phyloP scores from a whole-genome alignment of 441 rosid genomes.

The Adansonia gregorii region DNA sequence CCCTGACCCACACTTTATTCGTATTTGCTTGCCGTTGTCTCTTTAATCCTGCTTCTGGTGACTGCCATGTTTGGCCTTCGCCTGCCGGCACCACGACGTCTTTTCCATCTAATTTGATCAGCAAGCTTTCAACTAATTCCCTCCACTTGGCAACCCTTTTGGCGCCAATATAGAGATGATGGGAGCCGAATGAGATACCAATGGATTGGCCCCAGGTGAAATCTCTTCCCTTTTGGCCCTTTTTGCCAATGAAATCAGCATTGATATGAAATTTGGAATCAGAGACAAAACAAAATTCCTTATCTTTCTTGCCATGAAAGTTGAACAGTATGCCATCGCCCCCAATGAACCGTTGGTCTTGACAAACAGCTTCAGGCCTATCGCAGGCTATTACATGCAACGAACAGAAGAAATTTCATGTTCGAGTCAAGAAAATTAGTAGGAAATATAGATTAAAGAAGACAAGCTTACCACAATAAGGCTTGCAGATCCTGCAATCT shows the following conservation, averaged over 20 bases:
- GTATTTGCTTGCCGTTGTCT: constrained; percentile 20
- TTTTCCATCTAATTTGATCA: constrained; percentile 26
- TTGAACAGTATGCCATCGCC: constrained; percentile 54
- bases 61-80: constrained; percentile 30
- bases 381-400: constrained; percentile 40
- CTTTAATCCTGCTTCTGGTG: constrained; percentile 16
- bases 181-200: constrained; percentile 36
- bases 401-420: too few relatives aligned
- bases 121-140: constrained; percentile 29
- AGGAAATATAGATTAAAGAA: background rate
- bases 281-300: constrained; percentile 52
- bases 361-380: constrained; percentile 51
- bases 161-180: constrained; percentile 34
- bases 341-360: constrained; percentile 57
- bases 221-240: constrained; percentile 34
- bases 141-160: constrained; percentile 33
- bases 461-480: constrained; percentile 33
- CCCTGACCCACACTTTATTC: constrained; percentile 27
- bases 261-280: constrained; percentile 57
- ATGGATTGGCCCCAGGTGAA: constrained; percentile 44
- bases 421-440: background rate
- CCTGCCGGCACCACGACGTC: constrained; percentile 22
- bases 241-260: constrained; percentile 52
- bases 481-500: constrained; percentile 36
- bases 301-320: constrained; percentile 57